Evolutionary conservation across 2,329 filamentous ascomycete genomes (phyloP).

Genomic region (Metarhizium humberi): DNA sequence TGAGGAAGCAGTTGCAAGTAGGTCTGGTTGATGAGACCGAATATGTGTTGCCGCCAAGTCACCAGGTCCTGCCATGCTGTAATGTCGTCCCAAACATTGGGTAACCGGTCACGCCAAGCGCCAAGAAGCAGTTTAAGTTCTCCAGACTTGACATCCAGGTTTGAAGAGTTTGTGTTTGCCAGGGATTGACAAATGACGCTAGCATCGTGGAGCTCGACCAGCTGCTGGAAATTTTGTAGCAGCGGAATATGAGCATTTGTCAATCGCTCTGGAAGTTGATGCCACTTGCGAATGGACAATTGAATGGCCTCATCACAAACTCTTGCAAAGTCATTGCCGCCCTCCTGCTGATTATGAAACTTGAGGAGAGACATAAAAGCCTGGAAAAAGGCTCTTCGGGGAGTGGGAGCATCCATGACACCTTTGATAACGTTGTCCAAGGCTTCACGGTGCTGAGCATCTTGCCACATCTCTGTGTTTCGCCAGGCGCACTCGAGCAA

Average conservation of each 20-base stretch:
- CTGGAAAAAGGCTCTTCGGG: conserved; percentile 91
- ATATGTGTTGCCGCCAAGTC: conserved; percentile 99
- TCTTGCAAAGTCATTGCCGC: conserved; percentile 69
- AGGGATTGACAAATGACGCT: conserved; percentile 93
- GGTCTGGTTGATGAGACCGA: conserved; percentile 89
- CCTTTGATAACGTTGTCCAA: conserved; percentile 92
- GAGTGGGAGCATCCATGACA: conserved; percentile 94
- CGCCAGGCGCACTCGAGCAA: conserved; percentile 94
- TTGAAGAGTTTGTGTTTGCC: conserved; percentile 69
- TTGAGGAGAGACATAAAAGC: conserved; percentile 96
- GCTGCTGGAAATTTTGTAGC: conserved; percentile 93
- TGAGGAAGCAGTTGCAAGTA: conserved; percentile 80
- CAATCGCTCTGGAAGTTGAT: conserved; percentile 87
- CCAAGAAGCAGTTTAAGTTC: conserved; percentile 90
- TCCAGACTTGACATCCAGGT: conserved; percentile 88
- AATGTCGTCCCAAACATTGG: conserved; percentile 99
- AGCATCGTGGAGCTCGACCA: conserved; percentile 95
- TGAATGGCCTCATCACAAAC: conserved; percentile 97
- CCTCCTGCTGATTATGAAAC: conserved; percentile 82
- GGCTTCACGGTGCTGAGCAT: conserved; percentile 74
- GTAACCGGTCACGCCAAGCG: conserved; percentile 89
- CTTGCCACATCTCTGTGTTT: conserved; percentile 90
- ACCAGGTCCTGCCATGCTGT: conserved; percentile 98
- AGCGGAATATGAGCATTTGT: conserved; percentile 94
- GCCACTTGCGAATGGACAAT: conserved; percentile 95